Evolutionary conservation across 202 grass and related monocot species (phyloP).

Genomic region (Hordeum pubiflorum): DNA sequence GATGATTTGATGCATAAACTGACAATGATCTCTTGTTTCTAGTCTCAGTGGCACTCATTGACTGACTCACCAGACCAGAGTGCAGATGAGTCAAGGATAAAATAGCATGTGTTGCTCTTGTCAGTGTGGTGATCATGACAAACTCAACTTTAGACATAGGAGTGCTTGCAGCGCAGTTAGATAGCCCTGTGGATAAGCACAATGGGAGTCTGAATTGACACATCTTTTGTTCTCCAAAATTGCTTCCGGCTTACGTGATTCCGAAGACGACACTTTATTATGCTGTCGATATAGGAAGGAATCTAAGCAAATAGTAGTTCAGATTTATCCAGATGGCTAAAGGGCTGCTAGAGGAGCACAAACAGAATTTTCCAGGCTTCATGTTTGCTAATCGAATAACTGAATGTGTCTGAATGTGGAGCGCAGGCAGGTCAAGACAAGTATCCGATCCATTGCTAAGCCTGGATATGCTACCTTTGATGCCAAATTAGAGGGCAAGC

Average conservation of each 20-base stretch:
- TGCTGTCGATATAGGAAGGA: background rate
- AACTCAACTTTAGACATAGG: slow-evolving; percentile 1
- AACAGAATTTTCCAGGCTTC: background rate
- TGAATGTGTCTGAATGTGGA: background rate
- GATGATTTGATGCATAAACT: background rate
- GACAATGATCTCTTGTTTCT: background rate
- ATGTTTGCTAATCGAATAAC: background rate
- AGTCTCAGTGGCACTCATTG: slow-evolving; percentile 21
- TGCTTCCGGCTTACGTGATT: slow-evolving; percentile 4
- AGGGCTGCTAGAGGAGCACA: background rate
- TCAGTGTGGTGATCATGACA: slow-evolving; percentile 13
- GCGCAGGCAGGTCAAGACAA: slow-evolving; percentile 4
- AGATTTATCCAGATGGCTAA: background rate
- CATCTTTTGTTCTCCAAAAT: background rate
- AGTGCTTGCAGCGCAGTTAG: background rate
- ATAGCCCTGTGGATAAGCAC: slow-evolving; percentile 20
- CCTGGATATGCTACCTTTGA: slow-evolving; percentile 15
- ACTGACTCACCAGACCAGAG: background rate
- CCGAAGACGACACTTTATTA: background rate
- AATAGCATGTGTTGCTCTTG: slow-evolving; percentile 25
- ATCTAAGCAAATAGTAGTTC: background rate
- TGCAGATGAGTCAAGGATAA: slow-evolving; percentile 12
- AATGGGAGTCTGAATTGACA: slow-evolving; percentile 15
- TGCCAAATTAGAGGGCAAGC: slow-evolving; percentile 7
- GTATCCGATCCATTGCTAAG: slow-evolving; percentile 33